These are phyloP conservation scores for Sporothrix protearum DNA, from an alignment of 2,329 filamentous ascomycete species.

Conservation along the genomic window DNA sequence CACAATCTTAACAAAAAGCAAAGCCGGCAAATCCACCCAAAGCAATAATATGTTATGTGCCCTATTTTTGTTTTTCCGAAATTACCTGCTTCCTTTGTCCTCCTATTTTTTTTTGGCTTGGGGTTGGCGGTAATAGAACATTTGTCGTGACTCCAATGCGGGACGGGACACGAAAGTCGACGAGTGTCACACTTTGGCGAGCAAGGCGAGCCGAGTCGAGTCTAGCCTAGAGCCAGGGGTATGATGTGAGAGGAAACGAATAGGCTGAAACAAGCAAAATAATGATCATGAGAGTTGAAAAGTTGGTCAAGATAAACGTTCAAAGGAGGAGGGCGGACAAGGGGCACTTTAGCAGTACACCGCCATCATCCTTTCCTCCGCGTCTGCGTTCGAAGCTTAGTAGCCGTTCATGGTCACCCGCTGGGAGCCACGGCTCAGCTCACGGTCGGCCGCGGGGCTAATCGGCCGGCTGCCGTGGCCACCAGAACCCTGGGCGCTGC, in stretches of 20 bases:
- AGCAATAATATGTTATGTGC: slow-evolving; percentile 16
- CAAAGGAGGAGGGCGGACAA: neutral
- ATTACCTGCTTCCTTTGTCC: slow-evolving; percentile 17
- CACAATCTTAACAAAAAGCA: slow-evolving; percentile 18
- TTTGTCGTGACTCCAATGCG: slow-evolving; percentile 14
- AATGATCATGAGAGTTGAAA: slow-evolving; percentile 19
- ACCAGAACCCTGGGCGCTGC: slow-evolving; percentile 68
- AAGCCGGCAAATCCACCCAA: slow-evolving; percentile 15
- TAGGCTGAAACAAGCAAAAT: slow-evolving; percentile 17
- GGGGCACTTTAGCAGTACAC: neutral
- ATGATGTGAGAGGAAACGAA: slow-evolving; percentile 25
- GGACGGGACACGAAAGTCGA: neutral
- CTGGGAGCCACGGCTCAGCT: slow-evolving; percentile 95
- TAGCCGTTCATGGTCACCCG: slow-evolving; percentile 99
- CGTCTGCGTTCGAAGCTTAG: slow-evolving; percentile 47
- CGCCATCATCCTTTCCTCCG: slow-evolving; percentile 23
- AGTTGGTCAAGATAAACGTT: slow-evolving; percentile 3
- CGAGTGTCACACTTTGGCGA: neutral
- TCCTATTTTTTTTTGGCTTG: slow-evolving; percentile 17
- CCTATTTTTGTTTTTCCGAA: slow-evolving; percentile 19
- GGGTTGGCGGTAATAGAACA: slow-evolving; percentile 7
- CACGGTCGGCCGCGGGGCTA: slow-evolving; percentile 88
- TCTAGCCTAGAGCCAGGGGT: slow-evolving; percentile 20
- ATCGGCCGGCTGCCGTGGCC: slow-evolving; percentile 84
- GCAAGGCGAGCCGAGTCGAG: slow-evolving; percentile 2